Conservation (phyloP, 306 rosid species). For the Pyrus pyrifolia region DNA sequence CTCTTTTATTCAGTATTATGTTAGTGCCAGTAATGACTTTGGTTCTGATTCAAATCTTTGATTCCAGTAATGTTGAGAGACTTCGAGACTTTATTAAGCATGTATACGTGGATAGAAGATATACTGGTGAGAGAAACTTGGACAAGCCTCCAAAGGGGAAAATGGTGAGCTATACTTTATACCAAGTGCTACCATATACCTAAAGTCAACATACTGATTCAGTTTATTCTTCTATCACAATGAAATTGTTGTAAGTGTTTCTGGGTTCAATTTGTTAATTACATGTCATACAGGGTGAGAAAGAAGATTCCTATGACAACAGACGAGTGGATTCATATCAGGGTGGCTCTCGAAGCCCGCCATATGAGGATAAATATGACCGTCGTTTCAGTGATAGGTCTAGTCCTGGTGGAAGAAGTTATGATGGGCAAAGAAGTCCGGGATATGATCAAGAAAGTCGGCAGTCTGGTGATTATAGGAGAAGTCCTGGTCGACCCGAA, state of each 20-base stretch:
- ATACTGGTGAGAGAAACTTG: constrained; percentile 50
- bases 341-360: constrained; percentile 86
- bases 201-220: neutral
- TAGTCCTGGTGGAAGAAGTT: constrained; percentile 78
- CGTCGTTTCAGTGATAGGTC: constrained; percentile 68
- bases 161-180: constrained; percentile 31
- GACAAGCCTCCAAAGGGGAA: constrained; percentile 74
- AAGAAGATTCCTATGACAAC: constrained; percentile 58
- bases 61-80: constrained; percentile 75
- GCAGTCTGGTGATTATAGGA: constrained; percentile 53
- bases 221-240: neutral
- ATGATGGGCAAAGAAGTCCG: constrained; percentile 64
- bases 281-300: constrained; percentile 62
- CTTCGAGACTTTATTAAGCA: constrained; percentile 94
- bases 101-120: constrained; percentile 87
- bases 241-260: neutral
- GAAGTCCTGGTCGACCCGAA: constrained; percentile 74
- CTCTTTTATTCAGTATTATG: constrained; percentile 4
- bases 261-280: constrained; percentile 8
- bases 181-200: neutral
- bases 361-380: constrained; percentile 58
- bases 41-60: constrained; percentile 39
- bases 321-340: constrained; percentile 52
- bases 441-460: constrained; percentile 74
- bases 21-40: neutral